Conservation (phyloP, 148 eudicot genomes). For the Dysphania ambrosioides region DNA sequence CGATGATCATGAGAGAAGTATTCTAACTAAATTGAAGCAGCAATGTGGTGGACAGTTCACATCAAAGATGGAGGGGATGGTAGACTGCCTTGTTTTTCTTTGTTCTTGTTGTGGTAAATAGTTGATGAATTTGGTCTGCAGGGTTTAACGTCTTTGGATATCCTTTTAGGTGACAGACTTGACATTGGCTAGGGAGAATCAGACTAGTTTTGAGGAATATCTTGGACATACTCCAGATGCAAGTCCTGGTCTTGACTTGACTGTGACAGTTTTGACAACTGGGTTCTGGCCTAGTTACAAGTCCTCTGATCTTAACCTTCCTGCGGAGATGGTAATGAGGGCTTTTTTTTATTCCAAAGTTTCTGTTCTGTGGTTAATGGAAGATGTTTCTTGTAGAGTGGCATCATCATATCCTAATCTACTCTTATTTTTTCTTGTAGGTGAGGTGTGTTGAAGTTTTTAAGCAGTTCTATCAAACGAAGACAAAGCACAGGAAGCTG, state of each 20-base stretch:
- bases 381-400: background rate
- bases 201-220: constrained; percentile 73
- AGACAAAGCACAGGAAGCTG: constrained; percentile 80
- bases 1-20: constrained; percentile 92
- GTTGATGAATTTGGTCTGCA: background rate
- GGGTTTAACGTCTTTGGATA: constrained; percentile 1
- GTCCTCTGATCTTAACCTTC: constrained; percentile 79
- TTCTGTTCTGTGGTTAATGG: background rate
- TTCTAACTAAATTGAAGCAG: constrained; percentile 77
- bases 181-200: constrained; percentile 83
- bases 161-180: constrained; percentile 73
- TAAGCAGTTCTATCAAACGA: constrained; percentile 74
- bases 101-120: background rate
- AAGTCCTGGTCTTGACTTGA: constrained; percentile 79
- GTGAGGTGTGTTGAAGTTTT: constrained; percentile 88
- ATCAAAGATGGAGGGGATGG: constrained; percentile 98
- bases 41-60: constrained; percentile 91
- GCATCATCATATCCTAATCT: background rate
- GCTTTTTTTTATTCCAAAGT: background rate
- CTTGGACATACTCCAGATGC: constrained; percentile 45
- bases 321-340: constrained; percentile 66
- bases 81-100: constrained; percentile 22
- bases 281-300: constrained; percentile 96
- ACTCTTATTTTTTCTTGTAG: constrained; percentile 29
- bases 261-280: constrained; percentile 84